phyloP scores from a whole-genome alignment of 805 yeast species.

The Ogataea paraovalis region DNA sequence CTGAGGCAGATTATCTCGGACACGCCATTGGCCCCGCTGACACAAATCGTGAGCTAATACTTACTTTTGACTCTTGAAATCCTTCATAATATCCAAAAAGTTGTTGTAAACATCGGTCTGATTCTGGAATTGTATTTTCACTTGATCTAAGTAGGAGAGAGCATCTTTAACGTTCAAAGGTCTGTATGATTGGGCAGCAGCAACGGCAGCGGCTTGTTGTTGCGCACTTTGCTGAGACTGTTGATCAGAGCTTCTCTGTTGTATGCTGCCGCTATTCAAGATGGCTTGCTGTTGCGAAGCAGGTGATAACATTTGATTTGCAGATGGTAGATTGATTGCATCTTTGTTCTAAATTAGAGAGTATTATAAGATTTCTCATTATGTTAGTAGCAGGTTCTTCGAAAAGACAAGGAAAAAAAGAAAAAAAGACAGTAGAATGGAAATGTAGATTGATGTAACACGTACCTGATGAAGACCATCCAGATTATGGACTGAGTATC shows the following conservation, averaged over 20 bases:
- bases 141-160: conserved; percentile 90
- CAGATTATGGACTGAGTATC: conserved; percentile 47
- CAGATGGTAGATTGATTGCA: conserved; percentile 29
- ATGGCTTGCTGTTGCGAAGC: conserved; percentile 15
- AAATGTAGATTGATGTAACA: background rate
- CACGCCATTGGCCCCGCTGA: background rate
- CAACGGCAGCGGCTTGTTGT: conserved; percentile 25
- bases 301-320: conserved; percentile 25
- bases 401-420: background rate
- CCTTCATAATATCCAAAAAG: conserved; percentile 97
- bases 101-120: conserved; percentile 96
- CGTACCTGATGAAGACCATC: conserved; percentile 34
- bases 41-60: conserved; percentile 21
- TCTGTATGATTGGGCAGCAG: conserved; percentile 42
- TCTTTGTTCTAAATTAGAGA: conserved; percentile 16
- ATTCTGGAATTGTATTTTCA: conserved; percentile 82
- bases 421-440: background rate
- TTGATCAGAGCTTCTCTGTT: conserved; percentile 6
- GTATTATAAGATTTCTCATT: conserved; percentile 15
- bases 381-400: conserved; percentile 16
- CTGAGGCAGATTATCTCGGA: conserved; percentile 1
- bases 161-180: conserved; percentile 97
- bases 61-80: conserved; percentile 87
- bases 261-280: conserved; percentile 15
- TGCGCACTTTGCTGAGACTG: conserved; percentile 10